phyloP scores from a whole-genome alignment of 805 yeast genomes.

The Millerozyma miso region DNA sequence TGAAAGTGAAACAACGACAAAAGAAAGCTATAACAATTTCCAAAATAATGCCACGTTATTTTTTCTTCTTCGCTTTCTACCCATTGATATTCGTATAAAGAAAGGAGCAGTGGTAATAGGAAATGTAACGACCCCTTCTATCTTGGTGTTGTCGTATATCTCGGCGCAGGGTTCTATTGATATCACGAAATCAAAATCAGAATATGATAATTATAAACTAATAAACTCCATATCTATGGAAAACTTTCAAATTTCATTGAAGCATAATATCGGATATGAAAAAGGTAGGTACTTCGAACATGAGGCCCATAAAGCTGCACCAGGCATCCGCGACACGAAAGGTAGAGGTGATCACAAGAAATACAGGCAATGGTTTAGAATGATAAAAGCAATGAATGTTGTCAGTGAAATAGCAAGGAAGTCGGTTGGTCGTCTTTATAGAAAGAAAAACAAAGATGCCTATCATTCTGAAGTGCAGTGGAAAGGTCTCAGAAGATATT shows the following conservation, averaged over 20 bases:
- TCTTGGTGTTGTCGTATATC: conserved; percentile 59
- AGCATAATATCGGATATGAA: conserved; percentile 67
- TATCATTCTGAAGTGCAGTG: conserved; percentile 45
- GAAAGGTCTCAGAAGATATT: conserved; percentile 75
- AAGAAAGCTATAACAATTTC: background rate
- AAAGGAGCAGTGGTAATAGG: conserved; percentile 79
- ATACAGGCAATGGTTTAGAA: conserved; percentile 21
- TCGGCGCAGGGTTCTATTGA: conserved; percentile 57
- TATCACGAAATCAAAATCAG: conserved; percentile 39
- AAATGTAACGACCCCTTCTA: conserved; percentile 69
- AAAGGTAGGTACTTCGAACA: conserved; percentile 8
- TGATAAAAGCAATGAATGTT: conserved; percentile 14
- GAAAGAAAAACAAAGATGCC: conserved; percentile 2
- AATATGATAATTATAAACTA: conserved; percentile 54
- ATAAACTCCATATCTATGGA: conserved; percentile 42
- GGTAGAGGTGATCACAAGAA: conserved; percentile 7
- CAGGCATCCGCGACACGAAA: conserved; percentile 1
- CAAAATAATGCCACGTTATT: conserved; percentile 3
- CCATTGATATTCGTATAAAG: conserved; percentile 55
- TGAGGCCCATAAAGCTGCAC: background rate
- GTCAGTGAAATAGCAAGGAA: conserved; percentile 6
- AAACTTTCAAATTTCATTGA: conserved; percentile 56
- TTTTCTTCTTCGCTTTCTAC: conserved; percentile 42
- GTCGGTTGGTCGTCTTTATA: conserved; percentile 4
- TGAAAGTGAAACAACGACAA: background rate